Base-by-base conservation (phyloP, 805 yeast species). In the Hanseniaspora pseudoguilliermondii region DNA sequence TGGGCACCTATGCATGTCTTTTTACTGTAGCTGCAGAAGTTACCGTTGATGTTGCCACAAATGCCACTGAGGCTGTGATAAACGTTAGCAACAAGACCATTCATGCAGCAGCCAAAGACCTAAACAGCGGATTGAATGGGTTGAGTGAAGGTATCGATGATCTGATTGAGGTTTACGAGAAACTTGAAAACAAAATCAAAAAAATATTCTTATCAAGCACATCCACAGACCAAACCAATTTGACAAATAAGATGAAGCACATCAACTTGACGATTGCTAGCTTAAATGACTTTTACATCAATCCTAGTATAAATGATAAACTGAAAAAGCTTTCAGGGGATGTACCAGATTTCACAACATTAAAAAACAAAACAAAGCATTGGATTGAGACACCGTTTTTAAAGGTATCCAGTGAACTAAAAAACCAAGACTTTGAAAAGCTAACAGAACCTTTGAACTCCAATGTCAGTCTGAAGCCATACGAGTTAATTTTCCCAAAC, bases 1-100 rank as follows among this genome's bases (percentile, higher is more conserved):
- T 89, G 2, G 97, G 97, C 0, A 93, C 97, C 0, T 87, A 86
- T 67, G 83, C 84, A 0, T 93, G 98, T 67, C 71, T 93, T 15
- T 66, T 88, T 15, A 79, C 85, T 0, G 82, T 93, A 5, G 79
- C 89, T 0, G 73, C 90, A 7, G 82, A 80, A 62, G 86, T 90
- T 3, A 76, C 86, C 0, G 83, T 82, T 1, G 81, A 80, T 60
- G 79, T 81, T 34, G 95, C 95, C 0, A 66, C 86, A 1, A 84
- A 86, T 63, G 78, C 87, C 0, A 81, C 95, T 0, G 86, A 84
- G 61, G 64, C 76, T 1, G 71, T 87, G 0, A 73, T 89, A 8
- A 65, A 66, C 4, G 69, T 74, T 21, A 85, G 88, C 2, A 88
- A 90, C 62, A 69, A 69, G 1, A 81, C 93, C 0, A 66, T 87